A percentile compares a stretch with the other conserved stretches of the same genome.
Evolutionary conservation across 2,329 filamentous ascomycete species (phyloP).

Genomic region (Colletotrichum godetiae): DNA sequence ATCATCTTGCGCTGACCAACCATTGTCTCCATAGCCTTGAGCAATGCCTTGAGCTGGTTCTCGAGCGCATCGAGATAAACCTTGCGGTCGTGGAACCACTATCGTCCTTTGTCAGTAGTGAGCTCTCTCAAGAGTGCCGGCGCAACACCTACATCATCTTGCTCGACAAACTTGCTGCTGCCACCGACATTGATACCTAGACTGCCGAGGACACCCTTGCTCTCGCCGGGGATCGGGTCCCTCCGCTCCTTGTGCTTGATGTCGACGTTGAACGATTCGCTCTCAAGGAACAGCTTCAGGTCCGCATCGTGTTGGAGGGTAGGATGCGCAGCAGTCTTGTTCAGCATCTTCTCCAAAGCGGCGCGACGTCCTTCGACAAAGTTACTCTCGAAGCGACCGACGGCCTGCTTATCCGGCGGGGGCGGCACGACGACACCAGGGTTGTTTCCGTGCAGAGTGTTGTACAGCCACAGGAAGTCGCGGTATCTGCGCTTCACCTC

Average conservation of each 20-base stretch:
- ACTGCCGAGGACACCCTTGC: constrained; percentile 91
- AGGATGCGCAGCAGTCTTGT: constrained; percentile 91
- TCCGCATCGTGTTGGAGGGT: constrained; percentile 93
- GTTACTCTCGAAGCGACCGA: constrained; percentile 94
- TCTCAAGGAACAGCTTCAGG: constrained; percentile 96
- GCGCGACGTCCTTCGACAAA: constrained; percentile 94
- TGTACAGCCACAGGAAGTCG: constrained; percentile 98
- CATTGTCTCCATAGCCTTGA: constrained; percentile 95
- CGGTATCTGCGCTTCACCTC: constrained; percentile 93
- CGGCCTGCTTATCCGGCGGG: constrained; percentile 96
- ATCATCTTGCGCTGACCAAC: constrained; percentile 92
- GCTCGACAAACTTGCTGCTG: constrained; percentile 92
- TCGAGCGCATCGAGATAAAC: constrained; percentile 95
- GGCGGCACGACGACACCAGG: constrained; percentile 95
- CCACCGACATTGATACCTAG: constrained; percentile 83
- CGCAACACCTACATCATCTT: constrained; percentile 81
- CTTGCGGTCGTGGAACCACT: constrained; percentile 98
- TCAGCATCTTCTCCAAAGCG: constrained; percentile 96
- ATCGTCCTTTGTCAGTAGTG: constrained; percentile 30
- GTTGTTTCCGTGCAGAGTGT: constrained; percentile 91
- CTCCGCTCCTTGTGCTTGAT: constrained; percentile 97
- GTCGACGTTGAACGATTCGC: constrained; percentile 94
- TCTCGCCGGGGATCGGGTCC: constrained; percentile 86
- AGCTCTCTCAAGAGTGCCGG: background rate
- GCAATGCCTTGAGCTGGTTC: constrained; percentile 86